Evolutionary conservation across 495 filamentous ascomycete genomes (phyloP), one percentile per base, ranked within the genome.

Genomic region (Aspergillus funiculosus): DNA sequence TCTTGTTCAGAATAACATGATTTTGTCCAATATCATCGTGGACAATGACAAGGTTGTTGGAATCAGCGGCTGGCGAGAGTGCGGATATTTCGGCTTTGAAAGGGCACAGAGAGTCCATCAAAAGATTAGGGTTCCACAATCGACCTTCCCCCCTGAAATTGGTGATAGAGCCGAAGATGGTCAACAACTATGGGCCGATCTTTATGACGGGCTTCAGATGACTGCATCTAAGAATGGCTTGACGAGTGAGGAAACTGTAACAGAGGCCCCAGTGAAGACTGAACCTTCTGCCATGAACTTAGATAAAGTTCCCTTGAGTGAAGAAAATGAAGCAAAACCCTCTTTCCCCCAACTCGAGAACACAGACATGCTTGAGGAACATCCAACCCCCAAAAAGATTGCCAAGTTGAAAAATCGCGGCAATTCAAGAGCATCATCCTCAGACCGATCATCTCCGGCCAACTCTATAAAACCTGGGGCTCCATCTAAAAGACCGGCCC

Each of bases 61-160:
- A 25, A 45, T 70, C n/a, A 44, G 51, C 25, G 65, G 64, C 13
- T 72, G 68, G 68, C 59, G 68, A 49, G 56, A 69, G 39, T 60
- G 65, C 34, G 68, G 68, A 20, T 71, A 60, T 43, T 72, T 72
- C 55, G 68, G 68, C n/a, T 52, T 60, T 15, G 52, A 53, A 26
- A 53, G 64, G 25, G 62, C 66, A 13, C 47, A 53, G 14, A 59
- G 57, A 32, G 40, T 69, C 21, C 68, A 72, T 43, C 61, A 43
- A 39, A 45, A 54, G 32, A 58, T 63, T 21, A 61, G 64, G 40
- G 41, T 64, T 35, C 57, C 55, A 5, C 56, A 51, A 8, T 38
- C 37, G 5, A 21, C 43, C 8, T 39, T 52, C 17, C 45, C 43
- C 5, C 53, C 32, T 20, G 41, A 34, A 9, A 18, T 26, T n/a